Evolutionary conservation across 148 eudicot genomes (phyloP).

Genomic region (Camellia japonica): DNA sequence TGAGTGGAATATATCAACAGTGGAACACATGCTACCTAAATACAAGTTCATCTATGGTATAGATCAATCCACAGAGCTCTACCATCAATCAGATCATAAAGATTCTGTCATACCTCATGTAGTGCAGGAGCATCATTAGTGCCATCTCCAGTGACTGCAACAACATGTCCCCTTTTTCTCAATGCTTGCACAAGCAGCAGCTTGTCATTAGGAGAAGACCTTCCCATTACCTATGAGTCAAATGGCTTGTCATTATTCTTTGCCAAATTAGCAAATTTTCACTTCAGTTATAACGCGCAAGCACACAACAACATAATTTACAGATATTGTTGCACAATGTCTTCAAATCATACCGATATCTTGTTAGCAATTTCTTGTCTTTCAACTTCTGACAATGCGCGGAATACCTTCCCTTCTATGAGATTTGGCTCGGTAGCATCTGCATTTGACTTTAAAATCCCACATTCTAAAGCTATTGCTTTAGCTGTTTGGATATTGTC

Average conservation of each 20-base stretch:
- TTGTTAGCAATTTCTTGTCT: conserved; percentile 65
- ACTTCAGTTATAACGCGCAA: background rate
- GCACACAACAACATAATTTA: background rate
- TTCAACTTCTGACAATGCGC: conserved; percentile 52
- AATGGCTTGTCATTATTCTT: background rate
- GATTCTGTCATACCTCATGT: conserved; percentile 60
- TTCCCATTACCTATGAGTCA: conserved; percentile 78
- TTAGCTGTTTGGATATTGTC: conserved; percentile 93
- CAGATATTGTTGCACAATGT: background rate
- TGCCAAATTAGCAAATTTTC: background rate
- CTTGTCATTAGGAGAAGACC: conserved; percentile 96
- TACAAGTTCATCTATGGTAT: background rate
- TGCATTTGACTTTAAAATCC: conserved; percentile 75
- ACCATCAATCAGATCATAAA: background rate
- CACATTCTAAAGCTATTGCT: conserved; percentile 97
- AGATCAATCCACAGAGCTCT: background rate
- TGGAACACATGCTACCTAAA: background rate
- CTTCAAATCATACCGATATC: conserved; percentile 59
- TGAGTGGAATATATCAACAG: background rate
- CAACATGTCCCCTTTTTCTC: conserved; percentile 85
- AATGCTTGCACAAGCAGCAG: conserved; percentile 92
- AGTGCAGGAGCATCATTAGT: conserved; percentile 99
- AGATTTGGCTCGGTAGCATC: conserved; percentile 75
- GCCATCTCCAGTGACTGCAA: conserved; percentile 98
- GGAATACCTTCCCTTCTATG: conserved; percentile 86